A percentile compares a stretch with the other conserved stretches of the same genome.
phyloP scores from a whole-genome alignment of 768 basidiomycete genomes.

The Leccinum fibrillosum region DNA sequence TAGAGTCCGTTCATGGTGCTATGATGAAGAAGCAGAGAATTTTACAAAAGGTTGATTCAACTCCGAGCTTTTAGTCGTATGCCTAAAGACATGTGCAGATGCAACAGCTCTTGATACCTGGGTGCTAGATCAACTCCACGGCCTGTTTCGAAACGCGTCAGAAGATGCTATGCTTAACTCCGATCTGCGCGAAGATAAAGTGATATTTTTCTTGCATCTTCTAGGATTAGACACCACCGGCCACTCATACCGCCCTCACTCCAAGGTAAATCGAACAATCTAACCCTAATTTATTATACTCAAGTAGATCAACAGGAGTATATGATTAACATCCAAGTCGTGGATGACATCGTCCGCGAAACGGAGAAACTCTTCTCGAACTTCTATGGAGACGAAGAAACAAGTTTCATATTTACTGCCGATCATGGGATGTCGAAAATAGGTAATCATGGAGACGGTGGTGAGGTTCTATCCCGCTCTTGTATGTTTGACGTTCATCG shows the following conservation, averaged over 20 bases:
- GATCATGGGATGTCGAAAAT: slow-evolving; percentile 90
- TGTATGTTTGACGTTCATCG: slow-evolving; percentile 4
- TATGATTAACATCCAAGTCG: slow-evolving; percentile 78
- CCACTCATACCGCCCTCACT: slow-evolving; percentile 82
- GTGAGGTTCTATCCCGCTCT: slow-evolving; percentile 36
- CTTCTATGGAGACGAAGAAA: slow-evolving; percentile 68
- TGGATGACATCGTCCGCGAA: slow-evolving; percentile 68
- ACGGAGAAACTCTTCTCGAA: slow-evolving; percentile 58
- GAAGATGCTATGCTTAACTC: slow-evolving; percentile 44
- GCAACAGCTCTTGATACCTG: slow-evolving; percentile 75
- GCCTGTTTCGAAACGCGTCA: slow-evolving; percentile 63
- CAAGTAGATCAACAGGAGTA: slow-evolving; percentile 57
- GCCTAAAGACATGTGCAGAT: slow-evolving; percentile 39
- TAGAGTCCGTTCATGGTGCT: slow-evolving; percentile 73
- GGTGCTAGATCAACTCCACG: slow-evolving; percentile 69
- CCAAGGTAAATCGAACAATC: slow-evolving; percentile 45
- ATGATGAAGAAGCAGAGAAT: slow-evolving; percentile 76
- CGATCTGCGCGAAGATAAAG: slow-evolving; percentile 54
- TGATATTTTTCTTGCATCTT: slow-evolving; percentile 80
- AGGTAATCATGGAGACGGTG: slow-evolving; percentile 88
- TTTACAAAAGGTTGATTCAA: slow-evolving; percentile 68
- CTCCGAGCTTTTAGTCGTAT: background rate
- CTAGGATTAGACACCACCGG: slow-evolving; percentile 85
- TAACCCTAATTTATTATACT: background rate
- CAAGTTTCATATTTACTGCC: slow-evolving; percentile 77